Evolutionary conservation across 176 grass and related monocot species (phyloP).

Genomic region (Ensete glaucum): DNA sequence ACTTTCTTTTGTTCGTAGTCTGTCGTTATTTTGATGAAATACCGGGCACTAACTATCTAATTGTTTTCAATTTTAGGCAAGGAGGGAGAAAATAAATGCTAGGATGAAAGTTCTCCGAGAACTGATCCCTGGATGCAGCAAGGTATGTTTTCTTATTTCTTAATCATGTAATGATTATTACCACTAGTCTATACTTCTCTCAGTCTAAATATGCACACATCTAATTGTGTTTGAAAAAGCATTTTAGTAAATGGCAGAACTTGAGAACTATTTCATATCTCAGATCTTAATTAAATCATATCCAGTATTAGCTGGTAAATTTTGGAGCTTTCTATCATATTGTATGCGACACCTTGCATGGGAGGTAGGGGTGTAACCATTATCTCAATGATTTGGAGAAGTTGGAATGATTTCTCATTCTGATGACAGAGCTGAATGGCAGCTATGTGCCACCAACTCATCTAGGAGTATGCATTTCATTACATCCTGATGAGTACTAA

Average conservation of each 20-base stretch:
- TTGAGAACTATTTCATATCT: too few species aligned
- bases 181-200: neutral
- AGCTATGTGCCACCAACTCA: neutral
- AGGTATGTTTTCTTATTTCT: neutral
- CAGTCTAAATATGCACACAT: neutral
- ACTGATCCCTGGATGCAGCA: constrained; percentile 20
- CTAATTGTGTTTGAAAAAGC: too few species aligned
- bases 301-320: too few species aligned
- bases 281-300: too few species aligned
- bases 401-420: neutral
- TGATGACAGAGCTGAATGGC: neutral
- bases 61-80: neutral
- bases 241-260: too few species aligned
- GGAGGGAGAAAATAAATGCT: constrained; percentile 19
- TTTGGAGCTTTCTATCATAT: too few species aligned
- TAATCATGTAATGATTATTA: neutral
- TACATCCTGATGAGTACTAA: neutral
- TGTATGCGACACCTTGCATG: too few species aligned
- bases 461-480: too few species aligned
- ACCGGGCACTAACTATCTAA: neutral
- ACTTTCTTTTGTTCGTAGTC: neutral
- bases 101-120: constrained; percentile 22
- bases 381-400: neutral
- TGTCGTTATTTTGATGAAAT: too few species aligned
- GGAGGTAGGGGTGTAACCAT: too few species aligned